Conservation (phyloP, 2,329 filamentous ascomycete species). For the Fusarium sp. region DNA sequence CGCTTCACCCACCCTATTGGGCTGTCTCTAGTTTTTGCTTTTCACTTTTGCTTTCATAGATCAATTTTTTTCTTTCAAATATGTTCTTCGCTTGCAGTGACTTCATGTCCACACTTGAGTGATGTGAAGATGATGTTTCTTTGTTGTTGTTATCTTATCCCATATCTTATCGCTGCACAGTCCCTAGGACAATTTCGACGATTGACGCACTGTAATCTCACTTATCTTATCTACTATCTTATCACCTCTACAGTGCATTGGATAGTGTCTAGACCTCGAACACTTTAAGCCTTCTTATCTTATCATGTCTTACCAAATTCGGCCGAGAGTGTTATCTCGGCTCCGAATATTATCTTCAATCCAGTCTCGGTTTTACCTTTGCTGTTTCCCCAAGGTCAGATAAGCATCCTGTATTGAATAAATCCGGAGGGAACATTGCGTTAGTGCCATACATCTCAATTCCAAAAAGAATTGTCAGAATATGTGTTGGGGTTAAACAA, state of each 20-base stretch:
- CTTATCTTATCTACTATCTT: background rate
- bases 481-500: no score
- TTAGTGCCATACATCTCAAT: no score
- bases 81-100: no score
- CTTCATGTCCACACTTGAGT: no score
- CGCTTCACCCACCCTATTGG: background rate
- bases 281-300: no score
- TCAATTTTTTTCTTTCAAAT: background rate
- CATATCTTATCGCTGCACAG: background rate
- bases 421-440: no score
- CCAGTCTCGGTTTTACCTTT: background rate
- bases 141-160: background rate
- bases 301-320: background rate
- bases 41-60: background rate
- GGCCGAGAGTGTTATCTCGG: background rate
- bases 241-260: rapidly evolving
- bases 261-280: no score
- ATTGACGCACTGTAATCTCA: rapidly evolving
- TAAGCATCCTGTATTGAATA: background rate
- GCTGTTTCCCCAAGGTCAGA: background rate
- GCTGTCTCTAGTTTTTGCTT: background rate
- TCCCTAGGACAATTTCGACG: no score
- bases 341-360: background rate
- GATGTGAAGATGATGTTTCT: no score
- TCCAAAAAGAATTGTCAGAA: no score